Evolutionary conservation across 192 early-diverging fungal species (phyloP), one percentile per base, ranked within the genome.

Genomic region (Podila epicladia): DNA sequence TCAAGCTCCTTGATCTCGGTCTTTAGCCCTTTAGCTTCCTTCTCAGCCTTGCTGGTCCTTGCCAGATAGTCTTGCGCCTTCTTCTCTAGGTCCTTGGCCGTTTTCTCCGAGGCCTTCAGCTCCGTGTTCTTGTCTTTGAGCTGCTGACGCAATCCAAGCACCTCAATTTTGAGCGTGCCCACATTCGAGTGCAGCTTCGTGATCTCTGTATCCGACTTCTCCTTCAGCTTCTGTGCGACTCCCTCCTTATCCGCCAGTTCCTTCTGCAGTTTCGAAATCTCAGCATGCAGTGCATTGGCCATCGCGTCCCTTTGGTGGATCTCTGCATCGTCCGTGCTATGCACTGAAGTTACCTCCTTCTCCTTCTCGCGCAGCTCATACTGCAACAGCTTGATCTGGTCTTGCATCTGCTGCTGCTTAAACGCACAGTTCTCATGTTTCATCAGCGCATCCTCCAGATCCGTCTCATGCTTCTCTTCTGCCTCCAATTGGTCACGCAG

Each of bases 361-460:
- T 72, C 49, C 62, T 72, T 72, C 37, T 64, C 51, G 32, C 55
- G 29, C 60, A 72, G 55, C 3, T 41, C n/a, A 2, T 29, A 38
- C 12, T 64, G 45, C 24, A 72, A 49, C 0, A 58, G 7, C 49
- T 64, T 58, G 50, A 72, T 49, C 15, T 63, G 29, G 9, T 33
- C 62, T 1, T 72, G 62, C 5, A 72, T 26, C 33, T 64, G 38
- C 49, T 72, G 62, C 3, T 58, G 32, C 35, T 72, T 49, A 13
- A 57, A 19, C 24, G 62, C 60, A 57, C 53, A 72, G 19, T 64
- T 38, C 33, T 72, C 70, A 17, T 58, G 70, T 0, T 4, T 22
- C 70, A 72, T 72, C 50, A 72, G 20, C 4, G 70, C 70, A 20
- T 72, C 20, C 70, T 72, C 70, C 4, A 72, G 50, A 31, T 72